These are phyloP conservation scores for Penicillium arizonense DNA, from an alignment of 495 filamentous ascomycete genomes.

Conservation along the genomic window DNA sequence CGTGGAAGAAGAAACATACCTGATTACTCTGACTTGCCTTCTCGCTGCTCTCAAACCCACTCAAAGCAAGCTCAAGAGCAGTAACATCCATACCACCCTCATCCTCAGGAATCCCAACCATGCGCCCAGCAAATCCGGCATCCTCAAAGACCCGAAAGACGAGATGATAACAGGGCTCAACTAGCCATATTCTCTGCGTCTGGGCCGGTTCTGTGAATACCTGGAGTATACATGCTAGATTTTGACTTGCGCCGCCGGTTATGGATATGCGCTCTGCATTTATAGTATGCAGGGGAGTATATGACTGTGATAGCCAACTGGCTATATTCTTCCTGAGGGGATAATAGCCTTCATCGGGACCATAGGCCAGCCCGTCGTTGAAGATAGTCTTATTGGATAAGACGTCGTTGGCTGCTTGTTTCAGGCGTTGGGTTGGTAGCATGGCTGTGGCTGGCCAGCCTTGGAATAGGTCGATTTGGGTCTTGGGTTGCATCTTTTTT, in stretches of 20 bases:
- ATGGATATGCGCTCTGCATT: constrained; percentile 60
- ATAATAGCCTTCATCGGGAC: constrained; percentile 64
- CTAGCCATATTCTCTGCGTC: constrained; percentile 63
- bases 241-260: constrained; percentile 65
- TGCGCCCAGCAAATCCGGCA: constrained; percentile 48
- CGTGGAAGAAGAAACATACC: too few species aligned
- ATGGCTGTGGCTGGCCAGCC: constrained; percentile 63
- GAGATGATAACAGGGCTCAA: constrained; percentile 67
- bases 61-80: constrained; percentile 31
- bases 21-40: not conserved
- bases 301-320: constrained; percentile 58
- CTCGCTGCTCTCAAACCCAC: constrained; percentile 26
- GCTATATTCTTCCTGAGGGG: constrained; percentile 58
- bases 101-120: constrained; percentile 63
- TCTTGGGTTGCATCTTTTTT: not conserved
- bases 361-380: constrained; percentile 61
- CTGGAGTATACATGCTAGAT: constrained; percentile 56
- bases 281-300: constrained; percentile 26
- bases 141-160: constrained; percentile 68
- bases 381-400: constrained; percentile 51
- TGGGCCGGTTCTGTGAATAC: constrained; percentile 64
- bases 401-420: constrained; percentile 45
- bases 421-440: constrained; percentile 54
- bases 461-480: constrained; percentile 54
- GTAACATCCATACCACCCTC: constrained; percentile 59